Evolutionary conservation across 371 early-diverging fungal species (phyloP).

Genomic region (Rhizopus microsporus): DNA sequence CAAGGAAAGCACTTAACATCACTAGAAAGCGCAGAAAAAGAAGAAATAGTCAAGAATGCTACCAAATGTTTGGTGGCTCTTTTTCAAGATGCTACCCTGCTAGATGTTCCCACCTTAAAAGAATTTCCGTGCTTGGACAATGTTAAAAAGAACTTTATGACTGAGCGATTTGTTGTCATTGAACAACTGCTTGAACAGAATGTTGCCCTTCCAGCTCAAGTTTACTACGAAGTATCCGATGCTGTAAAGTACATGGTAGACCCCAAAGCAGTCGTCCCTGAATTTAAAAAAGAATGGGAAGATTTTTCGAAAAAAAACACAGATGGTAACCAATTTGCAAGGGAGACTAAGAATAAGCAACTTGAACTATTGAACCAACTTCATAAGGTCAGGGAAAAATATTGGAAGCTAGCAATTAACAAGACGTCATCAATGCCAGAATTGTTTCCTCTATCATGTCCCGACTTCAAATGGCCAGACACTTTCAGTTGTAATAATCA

Average conservation of each 20-base stretch:
- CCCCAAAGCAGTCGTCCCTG: too few relatives aligned
- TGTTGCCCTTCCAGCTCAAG: slow-evolving; percentile 36
- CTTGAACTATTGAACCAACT: too few relatives aligned
- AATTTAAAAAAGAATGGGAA: too few relatives aligned
- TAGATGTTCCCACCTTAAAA: slow-evolving; percentile 18
- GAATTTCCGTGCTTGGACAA: slow-evolving; percentile 13
- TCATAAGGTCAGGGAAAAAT: slow-evolving; percentile 10
- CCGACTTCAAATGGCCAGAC: slow-evolving; percentile 25
- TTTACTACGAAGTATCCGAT: slow-evolving; percentile 33
- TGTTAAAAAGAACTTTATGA: slow-evolving; percentile 1
- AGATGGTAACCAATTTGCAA: too few relatives aligned
- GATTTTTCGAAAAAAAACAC: too few relatives aligned
- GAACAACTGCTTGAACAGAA: slow-evolving; percentile 36
- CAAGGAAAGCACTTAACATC: slow-evolving; percentile 4
- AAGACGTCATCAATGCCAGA: slow-evolving; percentile 8
- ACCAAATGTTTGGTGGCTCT: slow-evolving; percentile 29
- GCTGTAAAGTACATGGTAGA: slow-evolving; percentile 25
- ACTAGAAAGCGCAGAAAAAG: not conserved
- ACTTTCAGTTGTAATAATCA: slow-evolving; percentile 16
- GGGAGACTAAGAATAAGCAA: too few relatives aligned
- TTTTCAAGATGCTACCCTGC: slow-evolving; percentile 34
- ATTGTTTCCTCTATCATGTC: slow-evolving; percentile 22
- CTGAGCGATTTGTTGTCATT: slow-evolving; percentile 24
- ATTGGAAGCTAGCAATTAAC: slow-evolving; percentile 9
- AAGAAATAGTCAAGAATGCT: slow-evolving; percentile 17